phyloP scores from a whole-genome alignment of 176 grass and related monocot species.

The Avena insularis region DNA sequence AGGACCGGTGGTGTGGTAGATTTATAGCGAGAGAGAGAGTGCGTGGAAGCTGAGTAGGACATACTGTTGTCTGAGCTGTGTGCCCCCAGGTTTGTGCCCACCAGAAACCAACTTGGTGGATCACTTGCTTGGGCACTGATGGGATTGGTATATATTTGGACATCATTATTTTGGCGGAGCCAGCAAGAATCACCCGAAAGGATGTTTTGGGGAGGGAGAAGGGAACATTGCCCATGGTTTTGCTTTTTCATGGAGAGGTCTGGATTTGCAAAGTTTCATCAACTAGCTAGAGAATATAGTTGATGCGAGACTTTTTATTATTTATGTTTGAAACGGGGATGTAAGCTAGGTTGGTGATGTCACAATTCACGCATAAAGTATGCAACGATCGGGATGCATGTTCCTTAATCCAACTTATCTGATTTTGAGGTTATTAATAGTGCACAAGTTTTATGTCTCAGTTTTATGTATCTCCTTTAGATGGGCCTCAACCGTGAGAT shows the following conservation, averaged over 20 bases:
- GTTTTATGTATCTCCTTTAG: too few species aligned
- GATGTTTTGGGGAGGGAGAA: not conserved
- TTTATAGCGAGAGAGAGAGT: conserved; percentile 40
- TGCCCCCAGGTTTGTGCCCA: conserved; percentile 35
- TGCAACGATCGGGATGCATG: too few species aligned
- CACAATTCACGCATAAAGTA: too few species aligned
- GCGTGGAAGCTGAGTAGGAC: conserved; percentile 22
- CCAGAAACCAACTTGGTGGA: conserved; percentile 6
- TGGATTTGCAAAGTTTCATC: not conserved
- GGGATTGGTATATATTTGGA: not conserved
- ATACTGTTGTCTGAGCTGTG: conserved; percentile 39
- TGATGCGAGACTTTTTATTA: not conserved
- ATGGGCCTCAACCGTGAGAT: too few species aligned
- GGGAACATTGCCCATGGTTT: not conserved
- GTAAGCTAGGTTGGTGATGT: too few species aligned
- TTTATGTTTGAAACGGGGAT: too few species aligned
- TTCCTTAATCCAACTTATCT: too few species aligned
- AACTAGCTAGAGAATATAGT: conserved; percentile 1
- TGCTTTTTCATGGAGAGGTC: conserved; percentile 16
- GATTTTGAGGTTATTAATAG: too few species aligned
- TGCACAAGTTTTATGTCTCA: too few species aligned
- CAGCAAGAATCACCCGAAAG: not conserved
- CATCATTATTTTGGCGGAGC: not conserved
- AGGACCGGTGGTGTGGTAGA: not conserved
- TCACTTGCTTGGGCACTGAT: not conserved